Conservation (phyloP, 257 asterid species). For the Leonotis leonurus region DNA sequence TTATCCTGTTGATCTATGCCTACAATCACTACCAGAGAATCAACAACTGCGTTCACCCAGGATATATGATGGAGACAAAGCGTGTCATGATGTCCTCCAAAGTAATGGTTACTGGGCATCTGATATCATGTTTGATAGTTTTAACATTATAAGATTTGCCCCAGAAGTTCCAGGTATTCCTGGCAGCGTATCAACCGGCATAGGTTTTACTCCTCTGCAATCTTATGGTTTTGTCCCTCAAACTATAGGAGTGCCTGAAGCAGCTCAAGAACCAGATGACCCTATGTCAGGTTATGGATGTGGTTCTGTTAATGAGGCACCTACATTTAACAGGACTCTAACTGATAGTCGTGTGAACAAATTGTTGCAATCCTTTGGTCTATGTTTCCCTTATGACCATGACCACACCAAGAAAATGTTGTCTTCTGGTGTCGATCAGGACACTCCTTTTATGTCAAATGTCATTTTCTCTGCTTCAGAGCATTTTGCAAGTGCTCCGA, state of each 20-base stretch:
- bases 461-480: slow-evolving; percentile 53
- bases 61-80: slow-evolving; percentile 29
- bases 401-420: slow-evolving; percentile 29
- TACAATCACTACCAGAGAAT: slow-evolving; percentile 29
- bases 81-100: slow-evolving; percentile 34
- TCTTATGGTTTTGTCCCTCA: slow-evolving; percentile 33
- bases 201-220: slow-evolving; percentile 37
- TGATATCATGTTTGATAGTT: slow-evolving; percentile 37
- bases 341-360: slow-evolving; percentile 25
- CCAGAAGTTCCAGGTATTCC: slow-evolving; percentile 30
- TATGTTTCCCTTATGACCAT: slow-evolving; percentile 29
- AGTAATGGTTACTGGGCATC: slow-evolving; percentile 30
- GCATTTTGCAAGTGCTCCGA: slow-evolving; percentile 50
- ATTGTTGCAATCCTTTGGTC: slow-evolving; percentile 30
- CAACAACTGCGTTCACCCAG: slow-evolving; percentile 32
- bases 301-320: slow-evolving; percentile 19
- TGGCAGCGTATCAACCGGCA: slow-evolving; percentile 25
- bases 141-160: slow-evolving; percentile 26
- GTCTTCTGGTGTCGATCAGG: slow-evolving; percentile 32
- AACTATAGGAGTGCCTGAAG: slow-evolving; percentile 24
- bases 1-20: slow-evolving; percentile 49
- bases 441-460: slow-evolving; percentile 35
- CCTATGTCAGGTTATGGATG: slow-evolving; percentile 29
- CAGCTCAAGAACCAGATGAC: slow-evolving; percentile 32
- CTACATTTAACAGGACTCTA: slow-evolving; percentile 27